Conservation (phyloP, 2,329 filamentous ascomycete genomes). For the Sporothrix globosa region DNA sequence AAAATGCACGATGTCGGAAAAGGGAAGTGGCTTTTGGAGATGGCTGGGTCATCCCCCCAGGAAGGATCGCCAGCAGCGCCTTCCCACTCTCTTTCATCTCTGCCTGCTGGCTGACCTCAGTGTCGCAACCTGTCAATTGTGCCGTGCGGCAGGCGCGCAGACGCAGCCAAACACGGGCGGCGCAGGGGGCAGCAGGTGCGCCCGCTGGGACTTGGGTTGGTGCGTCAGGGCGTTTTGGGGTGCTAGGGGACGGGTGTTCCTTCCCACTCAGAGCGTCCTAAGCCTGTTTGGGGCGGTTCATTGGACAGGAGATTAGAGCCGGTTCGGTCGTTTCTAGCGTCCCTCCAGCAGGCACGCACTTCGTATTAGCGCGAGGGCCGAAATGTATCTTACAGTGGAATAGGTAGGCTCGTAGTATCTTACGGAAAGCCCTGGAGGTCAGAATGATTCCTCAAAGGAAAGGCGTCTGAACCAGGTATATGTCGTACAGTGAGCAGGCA, state of each 20-base stretch:
- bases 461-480: neutral
- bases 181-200: slow-evolving; percentile 24
- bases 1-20: slow-evolving; percentile 17
- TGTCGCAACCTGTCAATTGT: neutral
- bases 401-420: neutral
- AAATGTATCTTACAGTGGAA: neutral
- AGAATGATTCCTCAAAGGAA: slow-evolving; percentile 18
- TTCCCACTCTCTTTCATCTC: neutral
- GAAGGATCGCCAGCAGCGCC: slow-evolving; percentile 13
- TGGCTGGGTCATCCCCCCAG: slow-evolving; percentile 1
- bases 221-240: neutral
- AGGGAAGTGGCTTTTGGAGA: slow-evolving; percentile 2
- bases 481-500: neutral
- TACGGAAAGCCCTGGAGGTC: too few species aligned
- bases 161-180: slow-evolving; percentile 17
- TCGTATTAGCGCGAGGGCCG: slow-evolving; percentile 17
- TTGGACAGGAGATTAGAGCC: slow-evolving; percentile 20
- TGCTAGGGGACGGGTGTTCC: neutral
- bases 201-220: slow-evolving; percentile 4
- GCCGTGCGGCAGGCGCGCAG: slow-evolving; percentile 7
- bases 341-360: slow-evolving; percentile 8
- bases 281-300: neutral
- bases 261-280: neutral
- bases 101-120: neutral
- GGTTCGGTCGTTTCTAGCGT: slow-evolving; percentile 20